Conservation (phyloP, 1,284 basidiomycete species). For the Malassezia japonica region DNA sequence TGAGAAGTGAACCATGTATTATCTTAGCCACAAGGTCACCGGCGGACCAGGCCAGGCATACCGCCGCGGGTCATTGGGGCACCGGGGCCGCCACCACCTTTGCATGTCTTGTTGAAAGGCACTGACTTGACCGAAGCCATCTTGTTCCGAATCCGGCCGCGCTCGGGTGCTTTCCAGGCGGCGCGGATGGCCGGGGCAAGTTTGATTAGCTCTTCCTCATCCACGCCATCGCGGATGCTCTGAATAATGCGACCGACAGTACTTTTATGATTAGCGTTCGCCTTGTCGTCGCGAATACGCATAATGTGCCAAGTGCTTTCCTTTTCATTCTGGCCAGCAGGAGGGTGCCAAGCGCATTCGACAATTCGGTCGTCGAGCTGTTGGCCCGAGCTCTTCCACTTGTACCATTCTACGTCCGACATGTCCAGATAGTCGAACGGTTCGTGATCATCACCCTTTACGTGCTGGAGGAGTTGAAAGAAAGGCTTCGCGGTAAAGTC, state of each 20-base stretch:
- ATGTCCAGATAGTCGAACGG: constrained; percentile 79
- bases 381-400: constrained; percentile 72
- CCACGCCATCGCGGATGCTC: constrained; percentile 42
- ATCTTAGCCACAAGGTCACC: not conserved
- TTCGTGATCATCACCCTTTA: constrained; percentile 57
- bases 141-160: constrained; percentile 19
- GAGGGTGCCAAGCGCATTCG: constrained; percentile 57
- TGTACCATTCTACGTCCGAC: constrained; percentile 83
- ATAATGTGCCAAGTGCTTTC: constrained; percentile 41
- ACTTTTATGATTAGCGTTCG: constrained; percentile 38
- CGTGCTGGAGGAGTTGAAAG: constrained; percentile 70
- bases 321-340: not conserved
- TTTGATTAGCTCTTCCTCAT: constrained; percentile 21
- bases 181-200: constrained; percentile 29
- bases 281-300: constrained; percentile 44
- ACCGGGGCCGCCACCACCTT: constrained; percentile 1
- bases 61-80: constrained; percentile 7
- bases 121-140: not conserved
- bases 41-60: constrained; percentile 6
- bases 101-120: not conserved
- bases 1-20: no score
- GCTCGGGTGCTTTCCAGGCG: constrained; percentile 33
- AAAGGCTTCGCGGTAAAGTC: constrained; percentile 77
- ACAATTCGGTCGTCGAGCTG: constrained; percentile 88
- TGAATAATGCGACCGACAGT: constrained; percentile 38